Evolutionary conservation across 2,329 filamentous ascomycete genomes (phyloP).

Genomic region (Tolypocladium paradoxum): DNA sequence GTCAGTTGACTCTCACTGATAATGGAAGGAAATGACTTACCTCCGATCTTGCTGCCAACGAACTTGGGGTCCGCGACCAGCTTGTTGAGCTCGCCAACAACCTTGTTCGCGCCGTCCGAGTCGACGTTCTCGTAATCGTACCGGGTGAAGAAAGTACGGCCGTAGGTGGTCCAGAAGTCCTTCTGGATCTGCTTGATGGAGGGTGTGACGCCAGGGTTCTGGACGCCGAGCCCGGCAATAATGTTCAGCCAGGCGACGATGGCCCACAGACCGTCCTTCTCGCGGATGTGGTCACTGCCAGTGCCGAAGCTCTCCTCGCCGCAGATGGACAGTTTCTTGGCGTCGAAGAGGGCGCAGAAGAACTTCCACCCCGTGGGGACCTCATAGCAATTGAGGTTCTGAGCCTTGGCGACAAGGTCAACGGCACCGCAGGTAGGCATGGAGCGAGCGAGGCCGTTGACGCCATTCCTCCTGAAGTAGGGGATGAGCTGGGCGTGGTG

Average conservation of each 20-base stretch:
- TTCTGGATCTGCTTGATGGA: conserved; percentile 95
- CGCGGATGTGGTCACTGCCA: conserved; percentile 95
- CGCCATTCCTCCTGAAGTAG: conserved; percentile 96
- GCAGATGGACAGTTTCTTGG: conserved; percentile 93
- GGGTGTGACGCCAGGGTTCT: conserved; percentile 67
- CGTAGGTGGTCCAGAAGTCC: conserved; percentile 94
- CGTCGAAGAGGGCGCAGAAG: conserved; percentile 93
- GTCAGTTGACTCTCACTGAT: background rate
- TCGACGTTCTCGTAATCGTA: conserved; percentile 98
- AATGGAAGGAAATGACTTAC: conserved; percentile 26
- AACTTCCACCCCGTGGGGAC: conserved; percentile 99
- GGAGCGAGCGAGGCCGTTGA: conserved; percentile 87
- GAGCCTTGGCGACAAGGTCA: conserved; percentile 90
- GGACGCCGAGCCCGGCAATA: conserved; percentile 83
- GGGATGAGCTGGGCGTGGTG: conserved; percentile 94
- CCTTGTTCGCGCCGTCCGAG: conserved; percentile 80
- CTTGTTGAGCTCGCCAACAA: conserved; percentile 69
- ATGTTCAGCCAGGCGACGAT: conserved; percentile 98
- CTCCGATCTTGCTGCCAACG: conserved; percentile 70
- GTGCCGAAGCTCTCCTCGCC: conserved; percentile 98
- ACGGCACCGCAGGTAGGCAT: conserved; percentile 97
- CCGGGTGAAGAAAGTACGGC: conserved; percentile 96
- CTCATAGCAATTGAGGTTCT: conserved; percentile 86
- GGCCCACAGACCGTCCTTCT: conserved; percentile 98
- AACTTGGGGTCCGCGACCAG: conserved; percentile 67